These are phyloP conservation scores for Termitomyces heimii DNA, from an alignment of 768 basidiomycete species.

Conservation along the genomic window DNA sequence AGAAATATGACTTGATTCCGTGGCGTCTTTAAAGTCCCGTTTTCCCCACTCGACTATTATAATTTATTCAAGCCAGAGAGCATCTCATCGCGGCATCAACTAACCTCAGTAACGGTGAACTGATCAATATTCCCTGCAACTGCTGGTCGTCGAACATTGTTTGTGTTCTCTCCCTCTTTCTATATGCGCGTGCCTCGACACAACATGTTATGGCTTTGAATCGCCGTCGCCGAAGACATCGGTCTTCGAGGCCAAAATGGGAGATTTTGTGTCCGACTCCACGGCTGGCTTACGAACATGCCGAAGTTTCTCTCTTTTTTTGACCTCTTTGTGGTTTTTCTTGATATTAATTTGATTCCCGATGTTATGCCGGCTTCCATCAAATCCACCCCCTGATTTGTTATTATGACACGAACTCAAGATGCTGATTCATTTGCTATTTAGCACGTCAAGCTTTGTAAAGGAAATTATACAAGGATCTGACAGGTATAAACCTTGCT, in stretches of 20 bases:
- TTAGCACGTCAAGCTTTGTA: too few relatives aligned
- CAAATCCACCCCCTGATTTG: too few relatives aligned
- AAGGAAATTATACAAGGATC: too few relatives aligned
- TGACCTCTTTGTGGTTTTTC: neutral
- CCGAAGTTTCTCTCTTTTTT: neutral
- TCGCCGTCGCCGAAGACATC: neutral
- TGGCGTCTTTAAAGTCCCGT: neutral
- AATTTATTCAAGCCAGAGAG: neutral
- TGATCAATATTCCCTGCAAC: neutral
- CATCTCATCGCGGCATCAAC: neutral
- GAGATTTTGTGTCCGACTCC: neutral
- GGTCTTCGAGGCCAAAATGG: neutral
- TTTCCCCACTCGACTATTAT: neutral
- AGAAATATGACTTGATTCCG: neutral
- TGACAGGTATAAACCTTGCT: too few relatives aligned
- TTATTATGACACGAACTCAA: too few relatives aligned
- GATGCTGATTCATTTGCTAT: too few relatives aligned
- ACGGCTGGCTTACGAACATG: neutral
- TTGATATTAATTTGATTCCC: too few relatives aligned
- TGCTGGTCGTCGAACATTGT: neutral
- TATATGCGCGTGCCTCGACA: neutral
- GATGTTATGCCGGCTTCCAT: too few relatives aligned
- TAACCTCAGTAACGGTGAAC: neutral
- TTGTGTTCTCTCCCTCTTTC: neutral
- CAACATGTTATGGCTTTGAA: neutral